A percentile compares a stretch with the other conserved stretches of the same genome.
phyloP scores from a whole-genome alignment of 176 grass and related monocot genomes.

The Avena atlantica region DNA sequence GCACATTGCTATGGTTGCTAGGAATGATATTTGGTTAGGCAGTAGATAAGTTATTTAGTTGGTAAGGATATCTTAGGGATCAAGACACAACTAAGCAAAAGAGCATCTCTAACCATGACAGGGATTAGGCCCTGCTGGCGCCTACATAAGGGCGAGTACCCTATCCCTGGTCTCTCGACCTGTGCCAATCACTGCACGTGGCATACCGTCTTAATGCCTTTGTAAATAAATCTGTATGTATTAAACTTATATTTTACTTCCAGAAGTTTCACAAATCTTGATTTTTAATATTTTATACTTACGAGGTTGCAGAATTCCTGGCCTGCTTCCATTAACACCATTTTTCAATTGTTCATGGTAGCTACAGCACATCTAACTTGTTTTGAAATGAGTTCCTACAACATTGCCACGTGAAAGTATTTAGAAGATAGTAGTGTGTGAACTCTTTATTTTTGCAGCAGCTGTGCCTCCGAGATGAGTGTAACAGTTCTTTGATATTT shows the following conservation, averaged over 20 bases:
- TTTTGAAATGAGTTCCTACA: not conserved
- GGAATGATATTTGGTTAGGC: not conserved
- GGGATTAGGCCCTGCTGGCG: not conserved
- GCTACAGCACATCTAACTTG: not conserved
- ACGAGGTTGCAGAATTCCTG: not conserved
- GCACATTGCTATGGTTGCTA: not conserved
- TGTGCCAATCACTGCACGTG: not conserved
- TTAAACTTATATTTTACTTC: not conserved
- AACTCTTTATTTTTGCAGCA: not conserved
- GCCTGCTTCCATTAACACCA: not conserved
- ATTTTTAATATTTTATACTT: not conserved
- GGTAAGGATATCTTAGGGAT: not conserved
- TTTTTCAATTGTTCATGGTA: not conserved
- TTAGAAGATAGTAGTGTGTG: not conserved
- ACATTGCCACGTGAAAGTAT: not conserved
- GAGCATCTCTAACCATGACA: not conserved
- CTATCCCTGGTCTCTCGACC: not conserved
- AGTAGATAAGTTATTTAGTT: slow-evolving; percentile 17
- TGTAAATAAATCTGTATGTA: not conserved
- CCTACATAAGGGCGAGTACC: not conserved
- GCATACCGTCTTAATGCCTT: not conserved
- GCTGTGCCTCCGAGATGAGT: not conserved
- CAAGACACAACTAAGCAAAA: not conserved
- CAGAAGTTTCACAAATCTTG: not conserved
- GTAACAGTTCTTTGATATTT: slow-evolving; percentile 11